Percentiles rank a stretch among this genome's conserved stretches.
Evolutionary conservation across 2,329 filamentous ascomycete species (phyloP).

Genomic region (Mycosphaerelloides madeirae): DNA sequence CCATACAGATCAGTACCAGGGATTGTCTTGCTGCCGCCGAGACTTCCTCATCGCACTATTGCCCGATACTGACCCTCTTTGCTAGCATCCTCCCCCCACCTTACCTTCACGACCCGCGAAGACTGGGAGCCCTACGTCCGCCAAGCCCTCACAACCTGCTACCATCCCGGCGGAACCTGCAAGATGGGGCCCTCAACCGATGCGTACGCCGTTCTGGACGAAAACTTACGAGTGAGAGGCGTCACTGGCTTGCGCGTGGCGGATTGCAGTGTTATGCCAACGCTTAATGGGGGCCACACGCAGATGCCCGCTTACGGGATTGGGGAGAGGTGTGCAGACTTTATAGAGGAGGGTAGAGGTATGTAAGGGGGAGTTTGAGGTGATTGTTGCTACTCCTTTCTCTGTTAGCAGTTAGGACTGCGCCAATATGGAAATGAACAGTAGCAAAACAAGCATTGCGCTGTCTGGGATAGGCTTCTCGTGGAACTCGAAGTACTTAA

Average conservation of each 20-base stretch:
- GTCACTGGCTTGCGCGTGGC: constrained; percentile 50
- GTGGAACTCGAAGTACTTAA: too few species aligned
- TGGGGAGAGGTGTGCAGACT: constrained; percentile 44
- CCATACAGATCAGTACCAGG: too few species aligned
- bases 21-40: too few species aligned
- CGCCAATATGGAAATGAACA: too few species aligned
- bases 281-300: constrained; percentile 48
- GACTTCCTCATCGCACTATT: too few species aligned
- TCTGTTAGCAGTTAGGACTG: too few species aligned
- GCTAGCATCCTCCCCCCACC: too few species aligned
- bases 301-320: constrained; percentile 57
- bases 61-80: too few species aligned
- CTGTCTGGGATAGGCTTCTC: too few species aligned
- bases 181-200: constrained; percentile 51
- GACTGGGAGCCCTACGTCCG: constrained; percentile 1
- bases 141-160: constrained; percentile 32
- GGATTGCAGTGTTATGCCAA: constrained; percentile 51
- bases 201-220: constrained; percentile 48
- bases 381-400: too few species aligned
- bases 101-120: background rate
- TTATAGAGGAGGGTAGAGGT: constrained; percentile 49
- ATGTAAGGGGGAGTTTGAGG: too few species aligned
- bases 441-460: too few species aligned
- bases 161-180: constrained; percentile 54
- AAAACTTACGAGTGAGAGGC: constrained; percentile 49